Conservation (phyloP, 1,284 basidiomycete species). For the Trichosporon sp. region DNA sequence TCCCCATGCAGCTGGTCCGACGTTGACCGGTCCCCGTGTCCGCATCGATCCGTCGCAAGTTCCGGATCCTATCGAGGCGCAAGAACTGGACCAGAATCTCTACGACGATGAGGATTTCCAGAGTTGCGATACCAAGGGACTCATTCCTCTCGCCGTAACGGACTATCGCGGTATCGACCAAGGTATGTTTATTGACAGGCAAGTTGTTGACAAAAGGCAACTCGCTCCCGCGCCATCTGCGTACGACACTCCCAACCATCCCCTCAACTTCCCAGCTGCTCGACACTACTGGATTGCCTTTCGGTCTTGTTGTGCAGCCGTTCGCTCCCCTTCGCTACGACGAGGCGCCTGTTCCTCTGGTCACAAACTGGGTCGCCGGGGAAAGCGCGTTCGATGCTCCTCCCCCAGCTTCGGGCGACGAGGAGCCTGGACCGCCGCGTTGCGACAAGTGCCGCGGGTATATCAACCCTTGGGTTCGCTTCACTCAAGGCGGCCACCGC, state of each 20-base stretch:
- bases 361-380: conserved; percentile 59
- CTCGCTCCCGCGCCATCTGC: conserved; percentile 68
- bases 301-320: conserved; percentile 85
- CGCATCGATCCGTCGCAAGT: conserved; percentile 89
- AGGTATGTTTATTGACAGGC: conserved; percentile 61
- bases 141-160: conserved; percentile 81
- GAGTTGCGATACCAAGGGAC: conserved; percentile 71
- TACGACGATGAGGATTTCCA: conserved; percentile 78
- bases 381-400: conserved; percentile 65
- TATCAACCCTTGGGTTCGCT: conserved; percentile 92
- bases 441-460: conserved; percentile 87
- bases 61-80: conserved; percentile 82
- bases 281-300: conserved; percentile 77
- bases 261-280: conserved; percentile 81
- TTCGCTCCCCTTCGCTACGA: conserved; percentile 80
- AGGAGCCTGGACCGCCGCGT: conserved; percentile 72
- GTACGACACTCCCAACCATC: conserved; percentile 70
- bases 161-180: conserved; percentile 91
- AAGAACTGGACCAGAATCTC: conserved; percentile 78
- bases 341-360: conserved; percentile 78
- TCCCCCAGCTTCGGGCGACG: conserved; percentile 64
- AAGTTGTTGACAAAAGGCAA: conserved; percentile 60
- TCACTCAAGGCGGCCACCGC: conserved; percentile 77
- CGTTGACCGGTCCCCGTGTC: conserved; percentile 69
- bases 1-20: conserved; percentile 73